Base-by-base conservation (phyloP, 2,329 filamentous ascomycete species). In the Fusarium continuum region DNA sequence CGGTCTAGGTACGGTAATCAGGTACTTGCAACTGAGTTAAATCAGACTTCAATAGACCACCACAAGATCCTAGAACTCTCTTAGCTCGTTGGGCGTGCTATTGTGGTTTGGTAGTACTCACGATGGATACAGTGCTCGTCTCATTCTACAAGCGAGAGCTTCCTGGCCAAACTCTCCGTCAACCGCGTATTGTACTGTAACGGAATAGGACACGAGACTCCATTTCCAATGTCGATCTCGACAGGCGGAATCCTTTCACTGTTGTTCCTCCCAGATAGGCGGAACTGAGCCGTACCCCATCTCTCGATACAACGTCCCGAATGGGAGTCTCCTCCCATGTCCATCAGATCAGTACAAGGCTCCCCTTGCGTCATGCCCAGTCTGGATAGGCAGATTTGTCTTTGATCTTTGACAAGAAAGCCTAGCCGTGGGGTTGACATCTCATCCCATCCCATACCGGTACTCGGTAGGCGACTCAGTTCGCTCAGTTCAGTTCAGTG, bases 321-420 rank as follows among this genome's bases (percentile, higher is more conserved):
- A 64, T n/a, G 36, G 38, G 47, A 48, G 34, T 23, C 23, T 29
- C 29, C n/a, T 17, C 19, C 55, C 59, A 59, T 55, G 54, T 32
- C 48, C 28, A 36, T 40, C 49, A 51, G 35, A 58, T 57, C 52
- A 58, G 31, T 22, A 58, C 61, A 23, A 49, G 60, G 54, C 45
- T 56, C 47, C 56, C 69, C 67, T 70, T 69, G 69, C 69, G 64
- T 69, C 67, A 71, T 65, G 56, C 40, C 39, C 57, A 57, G 31
- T 53, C 41, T 52, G 36, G 68, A 32, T 28, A 61, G 68, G 65
- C 67, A 64, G 61, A 70, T 49, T 62, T 45, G 47, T 25, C 17
- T 22, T 40, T n/a, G n/a, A n/a, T n/a, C n/a, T n/a, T 22, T 41
- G 57, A 32, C 31, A 41, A 68, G 59, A 70, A 70, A 68, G 69